Percentiles rank a stretch among this genome's conserved stretches.
Evolutionary conservation across 2,329 filamentous ascomycete species (phyloP).

Genomic region (Metarhizium humberi): DNA sequence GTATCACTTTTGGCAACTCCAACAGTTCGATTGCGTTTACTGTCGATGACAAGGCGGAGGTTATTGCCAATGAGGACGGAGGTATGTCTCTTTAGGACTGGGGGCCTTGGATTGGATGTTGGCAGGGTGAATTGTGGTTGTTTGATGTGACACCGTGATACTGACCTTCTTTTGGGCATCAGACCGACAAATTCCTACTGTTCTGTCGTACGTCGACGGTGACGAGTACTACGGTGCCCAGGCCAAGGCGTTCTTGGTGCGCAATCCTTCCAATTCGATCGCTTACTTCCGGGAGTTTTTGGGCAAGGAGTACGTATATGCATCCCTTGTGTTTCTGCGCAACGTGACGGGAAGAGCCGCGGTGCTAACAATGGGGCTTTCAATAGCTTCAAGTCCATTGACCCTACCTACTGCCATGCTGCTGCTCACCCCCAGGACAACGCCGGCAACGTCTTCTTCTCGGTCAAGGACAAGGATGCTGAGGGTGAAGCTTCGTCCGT

Average conservation of each 20-base stretch:
- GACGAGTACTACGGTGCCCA: constrained; percentile 96
- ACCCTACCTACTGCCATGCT: constrained; percentile 88
- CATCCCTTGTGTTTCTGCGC: background rate
- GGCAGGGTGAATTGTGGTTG: background rate
- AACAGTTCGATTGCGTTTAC: constrained; percentile 97
- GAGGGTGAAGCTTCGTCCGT: constrained; percentile 58
- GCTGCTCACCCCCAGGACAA: constrained; percentile 80
- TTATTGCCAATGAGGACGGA: constrained; percentile 98
- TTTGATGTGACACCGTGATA: background rate
- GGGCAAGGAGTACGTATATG: constrained; percentile 68
- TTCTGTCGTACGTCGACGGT: constrained; percentile 88
- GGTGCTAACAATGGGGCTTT: background rate
- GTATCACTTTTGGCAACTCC: constrained; percentile 95
- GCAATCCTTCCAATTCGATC: constrained; percentile 87
- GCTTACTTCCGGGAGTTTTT: constrained; percentile 95
- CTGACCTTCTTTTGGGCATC: constrained; percentile 5
- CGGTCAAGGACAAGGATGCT: constrained; percentile 64
- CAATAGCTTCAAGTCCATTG: constrained; percentile 79
- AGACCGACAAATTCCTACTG: constrained; percentile 95
- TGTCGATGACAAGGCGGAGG: constrained; percentile 86
- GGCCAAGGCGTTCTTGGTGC: constrained; percentile 86
- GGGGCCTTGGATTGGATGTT: background rate
- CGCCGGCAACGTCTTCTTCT: constrained; percentile 67
- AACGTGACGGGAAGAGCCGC: background rate
- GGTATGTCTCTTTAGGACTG: constrained; percentile 43